These are phyloP conservation scores for Malassezia yamatoensis DNA, from an alignment of 1,284 basidiomycete genomes.

Conservation along the genomic window DNA sequence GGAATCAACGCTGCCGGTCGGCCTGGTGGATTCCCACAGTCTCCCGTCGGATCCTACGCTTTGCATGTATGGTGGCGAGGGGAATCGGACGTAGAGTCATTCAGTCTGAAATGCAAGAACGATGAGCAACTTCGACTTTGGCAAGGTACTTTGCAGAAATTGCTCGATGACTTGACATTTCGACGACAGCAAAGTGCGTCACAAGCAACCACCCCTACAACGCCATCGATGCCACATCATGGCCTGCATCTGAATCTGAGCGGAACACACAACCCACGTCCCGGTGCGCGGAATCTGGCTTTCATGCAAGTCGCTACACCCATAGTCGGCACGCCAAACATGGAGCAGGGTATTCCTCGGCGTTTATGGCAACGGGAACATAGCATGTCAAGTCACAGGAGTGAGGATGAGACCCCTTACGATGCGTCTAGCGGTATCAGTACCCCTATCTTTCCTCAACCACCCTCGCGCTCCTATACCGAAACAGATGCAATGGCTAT, in stretches of 20 bases:
- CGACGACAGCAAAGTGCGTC: constrained; percentile 26
- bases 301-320: constrained; percentile 15
- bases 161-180: constrained; percentile 57
- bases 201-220: background rate
- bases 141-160: constrained; percentile 75
- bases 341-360: background rate
- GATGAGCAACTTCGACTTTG: constrained; percentile 89
- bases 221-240: background rate
- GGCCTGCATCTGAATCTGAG: background rate
- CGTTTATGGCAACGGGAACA: background rate
- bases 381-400: background rate
- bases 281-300: background rate
- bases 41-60: constrained; percentile 41
- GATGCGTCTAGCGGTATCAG: background rate
- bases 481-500: background rate
- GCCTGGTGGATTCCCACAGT: constrained; percentile 24
- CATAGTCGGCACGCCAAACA: background rate
- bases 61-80: constrained; percentile 87
- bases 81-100: constrained; percentile 78
- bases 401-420: background rate
- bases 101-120: constrained; percentile 80
- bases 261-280: background rate
- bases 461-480: background rate
- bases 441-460: background rate
- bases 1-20: constrained; percentile 55